These are phyloP conservation scores for Rhinocladiella mackenziei DNA, from an alignment of 2,329 filamentous ascomycete species.

Conservation along the genomic window DNA sequence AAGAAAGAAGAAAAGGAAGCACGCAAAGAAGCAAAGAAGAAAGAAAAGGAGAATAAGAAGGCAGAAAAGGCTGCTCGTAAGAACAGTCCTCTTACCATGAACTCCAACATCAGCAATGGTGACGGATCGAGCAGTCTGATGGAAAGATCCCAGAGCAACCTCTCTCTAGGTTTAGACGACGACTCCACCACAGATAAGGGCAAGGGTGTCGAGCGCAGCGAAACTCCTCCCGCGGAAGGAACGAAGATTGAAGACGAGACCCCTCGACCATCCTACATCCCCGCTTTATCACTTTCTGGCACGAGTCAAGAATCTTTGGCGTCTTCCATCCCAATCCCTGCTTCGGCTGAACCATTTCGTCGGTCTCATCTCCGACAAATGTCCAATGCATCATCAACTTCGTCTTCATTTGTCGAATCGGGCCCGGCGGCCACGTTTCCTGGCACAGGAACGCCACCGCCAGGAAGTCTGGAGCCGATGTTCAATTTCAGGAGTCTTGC, in stretches of 20 bases:
- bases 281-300: slow-evolving; percentile 23
- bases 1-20: slow-evolving; percentile 77
- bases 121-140: slow-evolving; percentile 42
- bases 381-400: slow-evolving; percentile 79
- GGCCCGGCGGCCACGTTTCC: slow-evolving; percentile 41
- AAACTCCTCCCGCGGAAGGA: slow-evolving; percentile 16
- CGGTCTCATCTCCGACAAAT: slow-evolving; percentile 74
- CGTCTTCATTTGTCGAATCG: slow-evolving; percentile 71
- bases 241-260: slow-evolving; percentile 17
- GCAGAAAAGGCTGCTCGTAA: slow-evolving; percentile 65
- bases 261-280: slow-evolving; percentile 16
- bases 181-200: slow-evolving; percentile 54
- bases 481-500: slow-evolving; percentile 89
- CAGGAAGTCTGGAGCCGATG: slow-evolving; percentile 63
- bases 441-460: slow-evolving; percentile 42
- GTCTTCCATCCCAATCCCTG: slow-evolving; percentile 31
- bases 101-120: slow-evolving; percentile 59
- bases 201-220: slow-evolving; percentile 62
- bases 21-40: slow-evolving; percentile 77
- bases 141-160: slow-evolving; percentile 37
- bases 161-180: slow-evolving; percentile 39
- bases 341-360: slow-evolving; percentile 51
- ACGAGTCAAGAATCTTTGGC: slow-evolving; percentile 30
- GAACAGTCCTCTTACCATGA: slow-evolving; percentile 48
- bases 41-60: slow-evolving; percentile 80